A percentile compares a stretch with the other conserved stretches of the same genome.
phyloP scores from a whole-genome alignment of 2,329 filamentous ascomycete species.

The Pseudogymnoascus sp. region DNA sequence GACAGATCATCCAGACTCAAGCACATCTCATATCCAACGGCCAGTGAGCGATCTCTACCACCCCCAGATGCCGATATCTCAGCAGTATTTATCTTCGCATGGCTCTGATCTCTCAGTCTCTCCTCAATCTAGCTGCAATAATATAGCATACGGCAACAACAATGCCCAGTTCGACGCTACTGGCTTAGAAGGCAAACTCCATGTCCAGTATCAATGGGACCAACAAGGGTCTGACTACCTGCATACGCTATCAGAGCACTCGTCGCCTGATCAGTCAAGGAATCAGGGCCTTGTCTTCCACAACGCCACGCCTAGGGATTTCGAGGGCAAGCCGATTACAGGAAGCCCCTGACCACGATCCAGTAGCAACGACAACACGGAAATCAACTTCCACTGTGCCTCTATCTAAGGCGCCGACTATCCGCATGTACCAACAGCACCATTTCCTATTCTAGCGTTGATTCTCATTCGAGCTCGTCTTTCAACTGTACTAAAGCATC shows the following conservation, averaged over 20 bases:
- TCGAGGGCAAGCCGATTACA: background rate
- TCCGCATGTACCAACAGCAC: slow-evolving; percentile 2
- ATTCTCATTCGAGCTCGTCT: slow-evolving; percentile 3
- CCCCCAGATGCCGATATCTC: background rate
- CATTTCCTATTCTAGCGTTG: slow-evolving; percentile 1
- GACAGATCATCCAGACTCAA: background rate
- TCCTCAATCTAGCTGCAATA: slow-evolving; percentile 6
- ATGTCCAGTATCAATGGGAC: slow-evolving; percentile 6
- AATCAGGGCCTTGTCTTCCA: background rate
- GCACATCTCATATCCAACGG: background rate
- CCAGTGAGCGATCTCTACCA: background rate
- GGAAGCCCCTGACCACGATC: background rate
- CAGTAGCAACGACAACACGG: background rate
- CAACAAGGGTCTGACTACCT: background rate
- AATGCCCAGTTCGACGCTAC: background rate
- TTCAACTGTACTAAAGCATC: slow-evolving; percentile 7
- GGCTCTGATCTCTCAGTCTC: background rate
- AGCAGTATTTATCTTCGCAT: background rate
- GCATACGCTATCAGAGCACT: background rate
- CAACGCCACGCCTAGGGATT: background rate
- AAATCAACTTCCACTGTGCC: background rate
- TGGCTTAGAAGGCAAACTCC: background rate
- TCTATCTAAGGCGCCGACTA: background rate
- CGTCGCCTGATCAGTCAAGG: background rate
- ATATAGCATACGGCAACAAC: background rate